A percentile compares a stretch with the other conserved stretches of the same genome.
Conservation (phyloP, 306 rosid species). For the Astragalus membranaceus region DNA sequence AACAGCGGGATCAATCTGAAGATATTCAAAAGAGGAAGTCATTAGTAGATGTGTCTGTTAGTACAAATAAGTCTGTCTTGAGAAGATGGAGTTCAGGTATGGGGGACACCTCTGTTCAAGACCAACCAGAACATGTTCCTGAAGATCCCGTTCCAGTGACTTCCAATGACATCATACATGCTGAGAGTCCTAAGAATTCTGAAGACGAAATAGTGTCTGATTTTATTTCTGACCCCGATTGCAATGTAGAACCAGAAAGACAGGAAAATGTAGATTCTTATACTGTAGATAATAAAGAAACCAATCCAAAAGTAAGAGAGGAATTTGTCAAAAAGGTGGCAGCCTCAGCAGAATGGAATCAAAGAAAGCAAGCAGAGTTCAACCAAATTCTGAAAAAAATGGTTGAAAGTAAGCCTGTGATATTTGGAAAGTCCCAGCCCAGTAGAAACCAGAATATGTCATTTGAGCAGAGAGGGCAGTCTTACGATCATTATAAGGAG, state of each 20-base stretch:
- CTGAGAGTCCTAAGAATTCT: slow-evolving; percentile 25
- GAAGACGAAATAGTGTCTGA: slow-evolving; percentile 39
- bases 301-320: slow-evolving; percentile 27
- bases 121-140: slow-evolving; percentile 42
- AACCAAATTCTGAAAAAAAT: slow-evolving; percentile 77
- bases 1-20: slow-evolving; percentile 58
- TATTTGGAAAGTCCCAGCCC: slow-evolving; percentile 53
- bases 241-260: slow-evolving; percentile 33
- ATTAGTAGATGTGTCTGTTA: slow-evolving; percentile 43
- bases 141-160: slow-evolving; percentile 41
- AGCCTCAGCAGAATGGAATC: slow-evolving; percentile 73
- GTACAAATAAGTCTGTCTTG: slow-evolving; percentile 78
- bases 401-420: slow-evolving; percentile 60
- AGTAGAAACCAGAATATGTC: slow-evolving; percentile 46
- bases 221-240: slow-evolving; percentile 26
- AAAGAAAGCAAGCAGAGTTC: slow-evolving; percentile 71
- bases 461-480: slow-evolving; percentile 67
- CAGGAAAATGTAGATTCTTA: slow-evolving; percentile 37
- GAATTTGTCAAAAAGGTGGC: slow-evolving; percentile 35
- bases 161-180: slow-evolving; percentile 32
- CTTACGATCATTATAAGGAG: slow-evolving; percentile 74
- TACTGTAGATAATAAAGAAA: slow-evolving; percentile 40
- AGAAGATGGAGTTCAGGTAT: slow-evolving; percentile 95
- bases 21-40: slow-evolving; percentile 64
- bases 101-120: slow-evolving; percentile 57